A percentile compares a stretch with the other conserved stretches of the same genome.
Evolutionary conservation across 2,329 filamentous ascomycete genomes (phyloP).

Genomic region (Hypomyces rosellus): DNA sequence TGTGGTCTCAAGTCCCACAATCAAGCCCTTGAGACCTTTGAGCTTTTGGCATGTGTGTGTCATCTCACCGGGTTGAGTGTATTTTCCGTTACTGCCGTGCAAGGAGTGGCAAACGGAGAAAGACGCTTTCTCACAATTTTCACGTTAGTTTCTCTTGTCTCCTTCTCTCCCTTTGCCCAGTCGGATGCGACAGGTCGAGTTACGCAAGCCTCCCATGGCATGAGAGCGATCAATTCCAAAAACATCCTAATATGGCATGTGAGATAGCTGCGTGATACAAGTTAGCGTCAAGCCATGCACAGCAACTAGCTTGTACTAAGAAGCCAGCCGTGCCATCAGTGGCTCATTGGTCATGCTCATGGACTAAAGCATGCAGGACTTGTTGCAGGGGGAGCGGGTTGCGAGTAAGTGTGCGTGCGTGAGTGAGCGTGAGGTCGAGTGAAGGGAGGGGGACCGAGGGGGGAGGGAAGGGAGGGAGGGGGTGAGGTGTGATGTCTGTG

Average conservation of each 20-base stretch:
- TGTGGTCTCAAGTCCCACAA: no score
- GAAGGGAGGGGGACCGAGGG: neutral
- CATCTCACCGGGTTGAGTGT: no score
- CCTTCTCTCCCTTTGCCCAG: no score
- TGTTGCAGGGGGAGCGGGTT: conserved; percentile 4
- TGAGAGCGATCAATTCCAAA: neutral
- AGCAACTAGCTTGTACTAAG: conserved; percentile 7
- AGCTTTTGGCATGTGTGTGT: no score
- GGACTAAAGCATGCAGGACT: neutral
- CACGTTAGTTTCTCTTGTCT: no score
- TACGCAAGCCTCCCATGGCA: neutral
- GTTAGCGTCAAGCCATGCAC: conserved; percentile 8
- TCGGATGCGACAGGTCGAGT: neutral
- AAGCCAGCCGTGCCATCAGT: conserved; percentile 7
- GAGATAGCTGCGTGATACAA: conserved; percentile 4
- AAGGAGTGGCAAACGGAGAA: neutral
- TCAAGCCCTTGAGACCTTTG: no score
- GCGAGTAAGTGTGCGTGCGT: neutral
- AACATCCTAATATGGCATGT: neutral
- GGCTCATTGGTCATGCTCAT: conserved; percentile 6
- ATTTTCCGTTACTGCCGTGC: neutral
- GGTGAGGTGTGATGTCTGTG: conserved; percentile 2
- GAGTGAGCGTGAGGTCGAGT: no score
- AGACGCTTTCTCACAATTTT: no score
- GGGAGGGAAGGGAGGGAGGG: no score